Conservation (phyloP, 805 yeast genomes). For the Scheffersomyces lignosus region DNA sequence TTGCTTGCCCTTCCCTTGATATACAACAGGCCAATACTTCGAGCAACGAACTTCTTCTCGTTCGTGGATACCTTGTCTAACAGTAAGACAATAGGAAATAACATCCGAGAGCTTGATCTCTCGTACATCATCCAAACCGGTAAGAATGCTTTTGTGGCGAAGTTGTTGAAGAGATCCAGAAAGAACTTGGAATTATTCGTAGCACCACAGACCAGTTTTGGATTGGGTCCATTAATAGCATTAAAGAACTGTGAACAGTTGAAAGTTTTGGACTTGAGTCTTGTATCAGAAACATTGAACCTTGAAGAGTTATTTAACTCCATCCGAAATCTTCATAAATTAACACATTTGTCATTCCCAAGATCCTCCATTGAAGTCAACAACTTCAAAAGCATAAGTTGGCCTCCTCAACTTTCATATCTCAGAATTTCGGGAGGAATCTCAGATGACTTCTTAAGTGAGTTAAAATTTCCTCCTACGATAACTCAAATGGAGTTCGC, state of each 20-base stretch:
- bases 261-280: slow-evolving; percentile 68
- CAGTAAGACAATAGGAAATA: slow-evolving; percentile 52
- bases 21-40: slow-evolving; percentile 62
- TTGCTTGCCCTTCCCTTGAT: slow-evolving; percentile 59
- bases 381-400: slow-evolving; percentile 49
- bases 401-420: slow-evolving; percentile 81
- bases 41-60: slow-evolving; percentile 62
- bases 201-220: slow-evolving; percentile 96
- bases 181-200: slow-evolving; percentile 62
- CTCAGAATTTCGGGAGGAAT: slow-evolving; percentile 88
- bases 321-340: slow-evolving; percentile 56
- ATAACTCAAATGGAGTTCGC: slow-evolving; percentile 75
- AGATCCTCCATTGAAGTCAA: slow-evolving; percentile 77
- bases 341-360: slow-evolving; percentile 84
- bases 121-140: slow-evolving; percentile 86
- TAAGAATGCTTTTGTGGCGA: slow-evolving; percentile 85
- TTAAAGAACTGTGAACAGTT: slow-evolving; percentile 68
- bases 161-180: slow-evolving; percentile 75
- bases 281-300: slow-evolving; percentile 90
- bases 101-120: slow-evolving; percentile 69
- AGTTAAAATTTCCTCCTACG: slow-evolving; percentile 70
- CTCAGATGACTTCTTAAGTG: slow-evolving; percentile 71
- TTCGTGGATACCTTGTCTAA: slow-evolving; percentile 70
- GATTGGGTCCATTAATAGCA: slow-evolving; percentile 84
- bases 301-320: slow-evolving; percentile 76